Evolutionary conservation across 2,329 filamentous ascomycete species (phyloP), one percentile per base, ranked within the genome.

Genomic region (Davidsoniella australis): DNA sequence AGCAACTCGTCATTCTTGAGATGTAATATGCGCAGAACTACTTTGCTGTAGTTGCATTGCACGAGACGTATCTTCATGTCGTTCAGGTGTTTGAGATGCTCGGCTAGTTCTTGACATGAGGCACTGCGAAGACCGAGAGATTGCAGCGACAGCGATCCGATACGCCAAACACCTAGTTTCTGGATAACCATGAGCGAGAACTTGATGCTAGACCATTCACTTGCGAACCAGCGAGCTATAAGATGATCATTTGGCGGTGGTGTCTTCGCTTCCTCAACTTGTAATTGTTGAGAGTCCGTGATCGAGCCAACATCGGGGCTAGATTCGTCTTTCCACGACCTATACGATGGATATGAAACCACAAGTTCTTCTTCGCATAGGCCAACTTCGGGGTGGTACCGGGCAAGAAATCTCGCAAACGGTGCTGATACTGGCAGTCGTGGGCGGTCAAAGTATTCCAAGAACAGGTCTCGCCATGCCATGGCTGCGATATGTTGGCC

Each of bases 211-310:
- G 91, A 72, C 61, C 84, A 82, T 16, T 66, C 66, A 51, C 70
- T 80, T 8, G 87, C 87, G 60, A 94, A 88, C 66, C 86, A 78
- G 54, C 80, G 75, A n/a, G 87, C 82, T 16, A 83, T 81, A 26
- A 93, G 72, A 0, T 68, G 64, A 60, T 91, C 85, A 57, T 75
- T 80, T 54, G 78, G 47, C 17, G 42, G 49, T 24, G 37, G 37
- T 39, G 18, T 41, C 2, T 17, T 18, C 8, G 18, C 18, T 14
- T 6, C 14, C 16, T 33, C 20, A 14, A 9, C 29, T 12, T n/a
- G 12, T 10, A 12, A 33, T 12, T 33, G 8, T 12, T 12, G 8
- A 12, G 29, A 9, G 8, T 33, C 29, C 12, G 46, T 42, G 7
- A 38, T 18, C 16, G n/a, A 17, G 5, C 38, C 44, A 12, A n/a